Conservation (phyloP, 352 stramenopile genomes). For the Phytophthora pistaciae region DNA sequence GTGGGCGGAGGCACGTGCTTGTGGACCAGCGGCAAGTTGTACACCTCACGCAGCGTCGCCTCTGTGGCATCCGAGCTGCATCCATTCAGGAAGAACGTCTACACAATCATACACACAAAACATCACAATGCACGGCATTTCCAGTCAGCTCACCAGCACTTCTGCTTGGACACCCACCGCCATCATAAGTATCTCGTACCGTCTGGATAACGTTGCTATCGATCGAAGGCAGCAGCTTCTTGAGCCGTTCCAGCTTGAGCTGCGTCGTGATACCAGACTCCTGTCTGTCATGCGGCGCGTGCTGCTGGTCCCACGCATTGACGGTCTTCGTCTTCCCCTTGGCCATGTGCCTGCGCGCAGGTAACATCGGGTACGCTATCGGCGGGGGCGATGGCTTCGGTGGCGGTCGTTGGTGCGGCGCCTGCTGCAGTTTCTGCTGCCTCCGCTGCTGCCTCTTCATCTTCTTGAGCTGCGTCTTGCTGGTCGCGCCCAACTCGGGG, state of each 20-base stretch:
- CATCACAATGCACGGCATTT: not conserved
- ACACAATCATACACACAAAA: conserved; percentile 16
- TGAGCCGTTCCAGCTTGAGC: conserved; percentile 73
- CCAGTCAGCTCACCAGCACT: not conserved
- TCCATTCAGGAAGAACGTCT: conserved; percentile 79
- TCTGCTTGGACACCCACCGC: not conserved
- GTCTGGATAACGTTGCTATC: conserved; percentile 65
- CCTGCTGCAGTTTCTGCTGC: conserved; percentile 34
- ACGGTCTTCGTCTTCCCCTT: conserved; percentile 22
- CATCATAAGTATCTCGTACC: conserved; percentile 28
- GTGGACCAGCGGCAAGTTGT: conserved; percentile 51
- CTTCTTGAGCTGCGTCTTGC: conserved; percentile 50
- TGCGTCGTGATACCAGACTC: conserved; percentile 70
- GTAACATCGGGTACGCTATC: conserved; percentile 34
- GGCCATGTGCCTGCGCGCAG: conserved; percentile 6
- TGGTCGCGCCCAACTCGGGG: conserved; percentile 40
- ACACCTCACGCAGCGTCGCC: conserved; percentile 69
- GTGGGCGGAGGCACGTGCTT: conserved; percentile 13
- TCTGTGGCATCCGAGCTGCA: conserved; percentile 74
- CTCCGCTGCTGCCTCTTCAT: conserved; percentile 33
- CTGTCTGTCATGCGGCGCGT: conserved; percentile 20
- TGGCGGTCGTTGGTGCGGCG: conserved; percentile 33
- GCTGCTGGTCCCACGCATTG: conserved; percentile 49
- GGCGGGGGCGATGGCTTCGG: conserved; percentile 39
- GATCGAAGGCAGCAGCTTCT: conserved; percentile 63